Percentiles rank a stretch among this genome's conserved stretches.
Conservation (phyloP, 345 rosid species). For the Physaria fendleri region DNA sequence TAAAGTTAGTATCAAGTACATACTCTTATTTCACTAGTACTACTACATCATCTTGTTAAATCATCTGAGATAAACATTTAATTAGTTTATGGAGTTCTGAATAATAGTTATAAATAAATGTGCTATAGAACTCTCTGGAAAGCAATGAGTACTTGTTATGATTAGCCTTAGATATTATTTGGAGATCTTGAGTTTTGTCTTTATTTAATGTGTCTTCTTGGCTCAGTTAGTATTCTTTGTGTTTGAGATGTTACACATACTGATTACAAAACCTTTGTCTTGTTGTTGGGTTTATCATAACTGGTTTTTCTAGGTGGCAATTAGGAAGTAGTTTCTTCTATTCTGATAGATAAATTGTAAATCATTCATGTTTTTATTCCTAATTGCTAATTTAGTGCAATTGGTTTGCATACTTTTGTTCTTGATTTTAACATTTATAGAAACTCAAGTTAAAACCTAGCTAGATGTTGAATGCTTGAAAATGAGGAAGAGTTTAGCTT, state of each 20-base stretch:
- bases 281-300: background rate
- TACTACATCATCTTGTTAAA: constrained; percentile 6
- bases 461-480: constrained; percentile 8
- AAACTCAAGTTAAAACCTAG: constrained; percentile 12
- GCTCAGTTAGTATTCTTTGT: constrained; percentile 5
- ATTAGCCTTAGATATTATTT: background rate
- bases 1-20: constrained; percentile 26
- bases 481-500: background rate
- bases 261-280: background rate
- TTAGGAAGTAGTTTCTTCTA: background rate
- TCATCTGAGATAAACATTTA: background rate
- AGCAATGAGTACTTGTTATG: background rate
- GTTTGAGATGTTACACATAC: background rate
- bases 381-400: background rate
- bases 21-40: background rate
- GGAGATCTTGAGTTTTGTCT: constrained; percentile 9
- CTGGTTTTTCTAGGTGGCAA: background rate
- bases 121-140: background rate
- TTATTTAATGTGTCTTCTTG: background rate
- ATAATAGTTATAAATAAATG: background rate
- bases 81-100: background rate
- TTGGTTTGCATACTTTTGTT: background rate
- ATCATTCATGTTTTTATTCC: constrained; percentile 4
- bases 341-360: background rate
- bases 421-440: background rate